A percentile compares a stretch with the other conserved stretches of the same genome.
Conservation (phyloP, 169 alveolate genomes). For the Cryptosporidium meleagridis region DNA sequence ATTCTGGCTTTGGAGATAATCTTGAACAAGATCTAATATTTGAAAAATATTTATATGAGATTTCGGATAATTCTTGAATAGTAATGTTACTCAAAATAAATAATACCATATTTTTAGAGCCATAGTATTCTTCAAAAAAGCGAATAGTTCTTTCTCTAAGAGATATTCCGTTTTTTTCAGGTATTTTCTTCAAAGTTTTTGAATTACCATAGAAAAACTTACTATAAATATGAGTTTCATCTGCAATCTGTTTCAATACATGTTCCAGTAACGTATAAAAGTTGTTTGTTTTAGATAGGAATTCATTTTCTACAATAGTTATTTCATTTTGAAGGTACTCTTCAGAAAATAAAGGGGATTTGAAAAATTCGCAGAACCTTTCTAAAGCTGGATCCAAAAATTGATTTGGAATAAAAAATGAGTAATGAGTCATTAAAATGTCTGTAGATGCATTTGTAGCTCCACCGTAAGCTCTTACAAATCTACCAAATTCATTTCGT, state of each 20-base stretch:
- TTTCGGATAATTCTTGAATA: not conserved
- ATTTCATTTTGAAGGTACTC: constrained; percentile 33
- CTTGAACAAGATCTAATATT: not conserved
- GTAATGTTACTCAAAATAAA: constrained; percentile 10
- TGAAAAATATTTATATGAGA: constrained; percentile 14
- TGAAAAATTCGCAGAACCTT: constrained; percentile 54
- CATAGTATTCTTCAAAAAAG: constrained; percentile 38
- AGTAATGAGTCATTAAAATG: constrained; percentile 37
- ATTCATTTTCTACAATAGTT: constrained; percentile 24
- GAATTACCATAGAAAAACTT: constrained; percentile 40
- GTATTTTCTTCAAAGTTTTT: not conserved
- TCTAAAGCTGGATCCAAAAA: constrained; percentile 37
- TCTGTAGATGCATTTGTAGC: constrained; percentile 79
- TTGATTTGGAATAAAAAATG: constrained; percentile 16
- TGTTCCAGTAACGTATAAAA: constrained; percentile 31
- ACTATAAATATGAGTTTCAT: constrained; percentile 40
- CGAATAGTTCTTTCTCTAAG: constrained; percentile 27
- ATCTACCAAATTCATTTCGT: constrained; percentile 77
- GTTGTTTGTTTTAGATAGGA: constrained; percentile 27
- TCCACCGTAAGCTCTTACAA: constrained; percentile 82
- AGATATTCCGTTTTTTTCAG: constrained; percentile 23
- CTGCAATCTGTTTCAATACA: constrained; percentile 23
- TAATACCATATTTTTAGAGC: constrained; percentile 35
- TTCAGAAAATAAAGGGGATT: constrained; percentile 33
- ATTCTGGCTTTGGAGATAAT: not conserved